Evolutionary conservation across 768 basidiomycete genomes (phyloP), one percentile per base, ranked within the genome.

Genomic region (Leucocoprinus birnbaumii): DNA sequence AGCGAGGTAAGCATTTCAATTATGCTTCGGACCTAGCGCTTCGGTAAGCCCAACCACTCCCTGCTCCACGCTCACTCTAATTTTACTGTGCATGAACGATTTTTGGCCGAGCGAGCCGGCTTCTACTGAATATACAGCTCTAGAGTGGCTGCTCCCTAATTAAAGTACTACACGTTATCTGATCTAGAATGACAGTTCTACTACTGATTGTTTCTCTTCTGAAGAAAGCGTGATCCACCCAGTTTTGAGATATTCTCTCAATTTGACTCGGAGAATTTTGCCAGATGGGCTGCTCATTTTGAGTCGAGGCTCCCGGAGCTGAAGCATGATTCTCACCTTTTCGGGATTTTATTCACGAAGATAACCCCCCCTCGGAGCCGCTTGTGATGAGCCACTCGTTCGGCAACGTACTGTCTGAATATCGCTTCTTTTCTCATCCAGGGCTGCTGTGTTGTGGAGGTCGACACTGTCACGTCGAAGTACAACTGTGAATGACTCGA

Each of bases 341-440:
- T 50, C 5, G 48, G 48, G 16, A 50, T 22, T 8, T 40, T 50
- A 14, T 50, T 9, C 21, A 50, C 35, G 14, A 50, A 50, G 18
- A 50, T 18, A 19, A 50, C 37, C 9, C 48, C 48, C 8, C 48
- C 48, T 21, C 48, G 31, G 14, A 50, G 48, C 13, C 37, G 48
- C 24, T 50, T 50, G 14, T 50, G 48, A 10, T 38, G 48, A 16
- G 48, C 48, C 5, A 50, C 48, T 13, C 35, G 48, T 11, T 50
- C 48, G 14, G 48, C 31, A n/a, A 50, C 48, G 19, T 50, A 50
- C 37, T 50, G n/a, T 50, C 22, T 50, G 48, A 11, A 50, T 50
- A 22, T 50, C 21, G 21, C 21, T 25, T 19, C 35, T 7, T 31
- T 50, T 25, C 34, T 13, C 13, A 21, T 50, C 48, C 1, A 50